Evolutionary conservation across 2,329 filamentous ascomycete species (phyloP).

Genomic region (Lizonia empirigonia): DNA sequence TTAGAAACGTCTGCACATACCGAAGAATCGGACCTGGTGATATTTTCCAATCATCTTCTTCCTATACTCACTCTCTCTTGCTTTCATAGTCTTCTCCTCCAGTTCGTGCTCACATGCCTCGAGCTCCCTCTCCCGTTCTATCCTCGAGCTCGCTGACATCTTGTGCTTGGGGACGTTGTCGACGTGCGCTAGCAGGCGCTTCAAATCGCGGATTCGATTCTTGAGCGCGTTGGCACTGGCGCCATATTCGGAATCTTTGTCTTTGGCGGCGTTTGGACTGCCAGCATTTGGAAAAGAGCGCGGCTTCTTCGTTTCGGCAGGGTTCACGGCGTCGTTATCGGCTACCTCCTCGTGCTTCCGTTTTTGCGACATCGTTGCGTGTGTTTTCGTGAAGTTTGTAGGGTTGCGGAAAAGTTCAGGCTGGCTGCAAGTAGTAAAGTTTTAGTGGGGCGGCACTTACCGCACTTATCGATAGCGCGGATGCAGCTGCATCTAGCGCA

Average conservation of each 20-base stretch:
- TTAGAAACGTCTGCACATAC: constrained; percentile 56
- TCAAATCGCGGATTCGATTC: constrained; percentile 72
- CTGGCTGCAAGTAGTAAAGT: constrained; percentile 24
- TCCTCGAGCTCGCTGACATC: constrained; percentile 69
- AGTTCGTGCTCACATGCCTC: constrained; percentile 70
- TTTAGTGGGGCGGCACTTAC: constrained; percentile 40
- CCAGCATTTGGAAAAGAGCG: constrained; percentile 29
- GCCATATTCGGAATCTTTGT: constrained; percentile 32
- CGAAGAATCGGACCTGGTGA: constrained; percentile 85
- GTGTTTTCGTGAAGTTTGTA: constrained; percentile 1
- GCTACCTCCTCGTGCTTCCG: constrained; percentile 38
- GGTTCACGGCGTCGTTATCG: constrained; percentile 18
- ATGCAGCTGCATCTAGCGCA: too few relatives aligned
- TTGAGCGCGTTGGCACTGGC: constrained; percentile 65
- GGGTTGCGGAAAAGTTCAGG: constrained; percentile 14
- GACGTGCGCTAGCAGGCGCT: constrained; percentile 66
- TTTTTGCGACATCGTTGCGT: constrained; percentile 42
- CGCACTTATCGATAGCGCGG: constrained; percentile 1
- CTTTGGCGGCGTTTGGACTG: constrained; percentile 28
- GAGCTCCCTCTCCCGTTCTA: constrained; percentile 75
- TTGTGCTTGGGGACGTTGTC: constrained; percentile 52
- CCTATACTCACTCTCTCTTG: constrained; percentile 64
- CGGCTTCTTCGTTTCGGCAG: constrained; percentile 31
- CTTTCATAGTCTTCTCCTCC: constrained; percentile 46
- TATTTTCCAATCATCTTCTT: constrained; percentile 77